Percentiles rank a stretch among this genome's conserved stretches.
Evolutionary conservation across 306 rosid species (phyloP).

Genomic region (Cucurbita ficifolia): DNA sequence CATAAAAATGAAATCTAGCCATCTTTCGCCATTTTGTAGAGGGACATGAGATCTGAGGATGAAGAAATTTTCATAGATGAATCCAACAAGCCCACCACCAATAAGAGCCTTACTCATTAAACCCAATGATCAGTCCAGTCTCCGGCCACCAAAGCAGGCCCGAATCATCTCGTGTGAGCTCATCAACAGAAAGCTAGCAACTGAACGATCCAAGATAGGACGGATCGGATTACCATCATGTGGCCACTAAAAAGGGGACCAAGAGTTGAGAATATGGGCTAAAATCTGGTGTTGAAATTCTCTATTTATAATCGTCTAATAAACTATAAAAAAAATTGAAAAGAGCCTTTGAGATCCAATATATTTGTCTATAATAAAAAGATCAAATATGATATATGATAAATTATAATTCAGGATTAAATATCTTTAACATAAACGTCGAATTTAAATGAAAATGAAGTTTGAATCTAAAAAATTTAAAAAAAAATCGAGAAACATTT

Average conservation of each 20-base stretch:
- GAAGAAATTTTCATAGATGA: constrained; percentile 57
- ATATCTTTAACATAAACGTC: too few relatives aligned
- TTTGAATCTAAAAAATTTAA: too few relatives aligned
- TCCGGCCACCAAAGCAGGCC: constrained; percentile 70
- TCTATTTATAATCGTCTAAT: too few relatives aligned
- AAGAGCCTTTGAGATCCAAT: too few relatives aligned
- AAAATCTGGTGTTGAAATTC: too few relatives aligned
- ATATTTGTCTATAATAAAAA: too few relatives aligned
- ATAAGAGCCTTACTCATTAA: constrained; percentile 86
- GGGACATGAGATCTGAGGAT: constrained; percentile 38
- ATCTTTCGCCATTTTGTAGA: constrained; percentile 22
- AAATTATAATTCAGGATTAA: too few relatives aligned
- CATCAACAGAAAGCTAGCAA: constrained; percentile 37
- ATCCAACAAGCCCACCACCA: constrained; percentile 81
- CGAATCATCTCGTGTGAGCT: constrained; percentile 71
- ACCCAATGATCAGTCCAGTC: constrained; percentile 88
- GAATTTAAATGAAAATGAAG: too few relatives aligned
- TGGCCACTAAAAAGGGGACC: constrained; percentile 68
- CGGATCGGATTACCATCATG: constrained; percentile 54
- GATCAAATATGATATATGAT: too few relatives aligned
- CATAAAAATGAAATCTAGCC: neutral
- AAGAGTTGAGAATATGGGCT: neutral
- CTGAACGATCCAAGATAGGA: constrained; percentile 77
- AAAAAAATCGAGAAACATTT: too few relatives aligned
- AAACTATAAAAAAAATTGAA: too few relatives aligned